Percentiles rank a stretch among this genome's conserved stretches.
These are phyloP conservation scores for Dryas octopetala DNA, from an alignment of 306 rosid species.

Conservation along the genomic window DNA sequence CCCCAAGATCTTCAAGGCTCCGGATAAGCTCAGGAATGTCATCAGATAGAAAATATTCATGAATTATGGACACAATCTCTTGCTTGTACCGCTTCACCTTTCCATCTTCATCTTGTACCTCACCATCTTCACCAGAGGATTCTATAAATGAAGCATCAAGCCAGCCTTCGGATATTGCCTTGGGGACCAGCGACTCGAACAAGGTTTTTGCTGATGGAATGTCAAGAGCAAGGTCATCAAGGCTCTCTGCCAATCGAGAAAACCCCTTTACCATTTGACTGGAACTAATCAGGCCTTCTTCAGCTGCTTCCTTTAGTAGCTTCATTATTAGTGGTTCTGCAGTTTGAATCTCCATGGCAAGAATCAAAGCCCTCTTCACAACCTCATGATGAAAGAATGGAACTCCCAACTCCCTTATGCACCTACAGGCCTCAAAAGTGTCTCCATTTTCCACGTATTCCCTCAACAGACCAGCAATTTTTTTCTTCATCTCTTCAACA, in stretches of 20 bases:
- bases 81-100: slow-evolving; percentile 68
- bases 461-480: slow-evolving; percentile 72
- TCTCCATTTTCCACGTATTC: slow-evolving; percentile 87
- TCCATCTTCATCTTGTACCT: slow-evolving; percentile 53
- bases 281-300: slow-evolving; percentile 89
- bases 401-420: slow-evolving; percentile 90
- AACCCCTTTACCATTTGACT: slow-evolving; percentile 98
- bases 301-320: slow-evolving; percentile 90
- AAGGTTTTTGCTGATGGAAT: slow-evolving; percentile 76
- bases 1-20: slow-evolving; percentile 85
- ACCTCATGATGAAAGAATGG: slow-evolving; percentile 97
- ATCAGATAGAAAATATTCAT: slow-evolving; percentile 89
- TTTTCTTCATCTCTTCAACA: slow-evolving; percentile 93
- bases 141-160: slow-evolving; percentile 78
- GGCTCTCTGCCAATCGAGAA: slow-evolving; percentile 83
- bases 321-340: slow-evolving; percentile 67
- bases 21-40: slow-evolving; percentile 93
- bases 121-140: slow-evolving; percentile 59
- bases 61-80: slow-evolving; percentile 84
- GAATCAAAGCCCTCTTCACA: slow-evolving; percentile 84
- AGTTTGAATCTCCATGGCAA: slow-evolving; percentile 79
- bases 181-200: slow-evolving; percentile 65
- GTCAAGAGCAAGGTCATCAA: slow-evolving; percentile 97
- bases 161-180: slow-evolving; percentile 90
- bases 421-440: slow-evolving; percentile 86